Percentiles rank a stretch among this genome's conserved stretches.
phyloP scores from a whole-genome alignment of 495 filamentous ascomycete species.

The Podospora conica region DNA sequence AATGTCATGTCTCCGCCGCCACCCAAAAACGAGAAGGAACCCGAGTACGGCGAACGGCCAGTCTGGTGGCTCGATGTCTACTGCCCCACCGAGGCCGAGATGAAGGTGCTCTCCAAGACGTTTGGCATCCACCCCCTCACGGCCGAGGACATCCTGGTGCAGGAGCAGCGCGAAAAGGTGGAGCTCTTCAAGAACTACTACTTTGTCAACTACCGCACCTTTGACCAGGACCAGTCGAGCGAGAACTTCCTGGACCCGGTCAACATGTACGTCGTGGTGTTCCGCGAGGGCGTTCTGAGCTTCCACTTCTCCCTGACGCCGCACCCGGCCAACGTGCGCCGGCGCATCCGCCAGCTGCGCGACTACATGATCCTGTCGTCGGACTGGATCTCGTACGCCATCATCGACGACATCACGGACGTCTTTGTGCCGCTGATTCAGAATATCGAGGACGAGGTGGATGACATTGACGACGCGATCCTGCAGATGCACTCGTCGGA shows the following conservation, averaged over 20 bases:
- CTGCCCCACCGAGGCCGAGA: conserved; percentile 84
- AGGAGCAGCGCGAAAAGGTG: conserved; percentile 95
- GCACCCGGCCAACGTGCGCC: conserved; percentile 90
- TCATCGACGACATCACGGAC: conserved; percentile 98
- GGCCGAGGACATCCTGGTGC: conserved; percentile 92
- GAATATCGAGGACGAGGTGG: conserved; percentile 80
- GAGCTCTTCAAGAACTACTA: conserved; percentile 97
- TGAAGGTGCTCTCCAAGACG: conserved; percentile 83
- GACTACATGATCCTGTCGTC: conserved; percentile 90
- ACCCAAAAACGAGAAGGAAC: conserved; percentile 37
- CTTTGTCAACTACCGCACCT: conserved; percentile 95
- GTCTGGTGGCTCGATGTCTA: conserved; percentile 95
- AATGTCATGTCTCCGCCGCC: conserved; percentile 19
- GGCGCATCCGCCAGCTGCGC: conserved; percentile 84
- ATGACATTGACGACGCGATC: conserved; percentile 80
- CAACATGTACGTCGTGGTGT: conserved; percentile 96
- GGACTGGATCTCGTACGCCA: conserved; percentile 96
- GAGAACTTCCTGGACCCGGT: conserved; percentile 90
- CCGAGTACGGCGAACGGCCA: conserved; percentile 78
- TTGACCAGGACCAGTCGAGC: conserved; percentile 84
- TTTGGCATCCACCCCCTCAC: conserved; percentile 95
- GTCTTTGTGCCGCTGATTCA: conserved; percentile 88
- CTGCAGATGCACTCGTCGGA: conserved; percentile 62
- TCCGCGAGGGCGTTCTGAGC: conserved; percentile 88
- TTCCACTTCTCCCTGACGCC: conserved; percentile 94